Conservation (phyloP, 768 basidiomycete species). For the Suillus decipiens region DNA sequence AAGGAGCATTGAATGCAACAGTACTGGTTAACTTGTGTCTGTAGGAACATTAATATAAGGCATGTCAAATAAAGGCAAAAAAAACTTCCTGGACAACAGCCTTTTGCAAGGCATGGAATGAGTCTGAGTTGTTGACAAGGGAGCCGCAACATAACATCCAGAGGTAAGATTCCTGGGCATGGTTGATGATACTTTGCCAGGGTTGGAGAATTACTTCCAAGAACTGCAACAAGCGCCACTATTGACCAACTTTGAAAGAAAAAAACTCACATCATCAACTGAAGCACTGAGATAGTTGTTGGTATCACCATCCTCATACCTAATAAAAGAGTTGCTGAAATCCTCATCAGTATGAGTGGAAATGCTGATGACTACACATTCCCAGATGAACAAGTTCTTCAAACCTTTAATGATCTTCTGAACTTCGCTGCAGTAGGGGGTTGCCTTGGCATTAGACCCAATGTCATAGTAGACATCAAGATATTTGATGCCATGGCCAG, state of each 20-base stretch:
- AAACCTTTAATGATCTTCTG: background rate
- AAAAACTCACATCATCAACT: conserved; percentile 4
- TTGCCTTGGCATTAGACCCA: background rate
- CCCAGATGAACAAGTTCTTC: background rate
- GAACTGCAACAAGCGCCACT: background rate
- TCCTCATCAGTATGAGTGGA: conserved; percentile 1
- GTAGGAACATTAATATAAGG: background rate
- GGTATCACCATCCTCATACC: background rate
- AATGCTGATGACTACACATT: background rate
- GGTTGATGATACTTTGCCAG: background rate
- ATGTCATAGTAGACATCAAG: background rate
- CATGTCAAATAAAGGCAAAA: background rate
- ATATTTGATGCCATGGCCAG: background rate
- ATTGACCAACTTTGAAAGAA: background rate
- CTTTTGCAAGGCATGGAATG: background rate
- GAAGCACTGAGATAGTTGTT: background rate
- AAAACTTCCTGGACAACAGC: background rate
- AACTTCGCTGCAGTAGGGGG: background rate
- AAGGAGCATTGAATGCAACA: background rate
- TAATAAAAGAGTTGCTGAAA: background rate
- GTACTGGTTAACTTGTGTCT: background rate
- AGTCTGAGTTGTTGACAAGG: background rate
- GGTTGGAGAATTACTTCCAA: background rate
- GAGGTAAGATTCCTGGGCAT: background rate
- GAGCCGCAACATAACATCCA: background rate